phyloP scores from a whole-genome alignment of 257 asterid species.

The Knoxia roxburghii region DNA sequence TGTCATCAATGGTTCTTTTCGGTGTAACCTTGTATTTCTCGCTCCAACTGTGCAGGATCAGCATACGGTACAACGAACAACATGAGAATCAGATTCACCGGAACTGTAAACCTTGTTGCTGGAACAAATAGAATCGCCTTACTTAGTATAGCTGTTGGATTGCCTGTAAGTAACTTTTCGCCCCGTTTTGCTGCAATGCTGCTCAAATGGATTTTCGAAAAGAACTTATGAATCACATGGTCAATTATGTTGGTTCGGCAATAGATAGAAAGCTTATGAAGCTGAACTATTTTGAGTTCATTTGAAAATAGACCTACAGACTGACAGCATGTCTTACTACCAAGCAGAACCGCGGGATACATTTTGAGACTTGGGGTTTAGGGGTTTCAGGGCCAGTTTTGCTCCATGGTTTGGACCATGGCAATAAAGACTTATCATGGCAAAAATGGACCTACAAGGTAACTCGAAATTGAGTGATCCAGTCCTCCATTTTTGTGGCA shows the following conservation, averaged over 20 bases:
- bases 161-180: constrained; percentile 45
- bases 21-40: background rate
- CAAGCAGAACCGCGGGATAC: constrained; percentile 49
- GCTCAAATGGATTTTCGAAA: background rate
- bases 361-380: constrained; percentile 47
- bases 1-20: background rate
- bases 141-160: constrained; percentile 61
- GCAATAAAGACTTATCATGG: constrained; percentile 43
- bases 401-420: constrained; percentile 49
- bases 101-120: constrained; percentile 34
- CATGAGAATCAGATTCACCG: constrained; percentile 37
- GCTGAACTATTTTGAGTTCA: background rate
- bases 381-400: constrained; percentile 51
- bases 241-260: background rate
- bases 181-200: background rate
- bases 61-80: constrained; percentile 42
- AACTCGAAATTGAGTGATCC: background rate
- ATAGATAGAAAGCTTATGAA: no score
- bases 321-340: constrained; percentile 12
- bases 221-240: background rate
- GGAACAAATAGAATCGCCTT: constrained; percentile 49
- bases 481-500: no score
- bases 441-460: constrained; percentile 74
- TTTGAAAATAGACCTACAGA: background rate
- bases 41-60: constrained; percentile 36